Evolutionary conservation across 2,329 filamentous ascomycete species (phyloP).

Genomic region (Ophiostoma pallidulum): DNA sequence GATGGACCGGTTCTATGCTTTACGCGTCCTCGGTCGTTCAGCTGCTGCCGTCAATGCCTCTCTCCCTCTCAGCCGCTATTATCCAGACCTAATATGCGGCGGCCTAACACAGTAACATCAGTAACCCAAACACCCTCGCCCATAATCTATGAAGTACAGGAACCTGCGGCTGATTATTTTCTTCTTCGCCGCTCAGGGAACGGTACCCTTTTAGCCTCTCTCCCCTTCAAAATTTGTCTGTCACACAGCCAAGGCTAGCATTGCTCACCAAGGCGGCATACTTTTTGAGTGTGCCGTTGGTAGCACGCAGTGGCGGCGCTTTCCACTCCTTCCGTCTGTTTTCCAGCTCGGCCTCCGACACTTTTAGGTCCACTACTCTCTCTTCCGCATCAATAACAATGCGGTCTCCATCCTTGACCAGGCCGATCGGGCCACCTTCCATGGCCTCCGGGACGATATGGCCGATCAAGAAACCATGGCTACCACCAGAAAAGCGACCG

Average conservation of each 20-base stretch:
- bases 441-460: conserved; percentile 83
- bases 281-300: conserved; percentile 59
- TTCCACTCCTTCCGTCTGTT: conserved; percentile 51
- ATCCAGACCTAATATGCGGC: not conserved
- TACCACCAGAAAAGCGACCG: conserved; percentile 69
- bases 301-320: conserved; percentile 47
- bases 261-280: conserved; percentile 54
- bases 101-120: not conserved
- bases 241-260: conserved; percentile 51
- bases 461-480: conserved; percentile 78
- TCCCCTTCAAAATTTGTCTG: conserved; percentile 27
- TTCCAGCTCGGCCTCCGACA: conserved; percentile 55
- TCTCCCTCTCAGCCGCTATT: too few species aligned
- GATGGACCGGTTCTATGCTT: too few species aligned
- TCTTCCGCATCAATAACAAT: conserved; percentile 77
- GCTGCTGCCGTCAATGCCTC: too few species aligned
- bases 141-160: too few species aligned
- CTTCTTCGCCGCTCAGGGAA: too few species aligned
- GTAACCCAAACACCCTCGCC: not conserved
- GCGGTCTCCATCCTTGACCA: conserved; percentile 71
- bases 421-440: conserved; percentile 73
- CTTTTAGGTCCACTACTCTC: conserved; percentile 56
- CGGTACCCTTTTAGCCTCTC: too few species aligned
- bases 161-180: too few species aligned
- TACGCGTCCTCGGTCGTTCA: too few species aligned